Evolutionary conservation across 2,329 filamentous ascomycete species (phyloP).

Genomic region (Aspergillus alliaceus): DNA sequence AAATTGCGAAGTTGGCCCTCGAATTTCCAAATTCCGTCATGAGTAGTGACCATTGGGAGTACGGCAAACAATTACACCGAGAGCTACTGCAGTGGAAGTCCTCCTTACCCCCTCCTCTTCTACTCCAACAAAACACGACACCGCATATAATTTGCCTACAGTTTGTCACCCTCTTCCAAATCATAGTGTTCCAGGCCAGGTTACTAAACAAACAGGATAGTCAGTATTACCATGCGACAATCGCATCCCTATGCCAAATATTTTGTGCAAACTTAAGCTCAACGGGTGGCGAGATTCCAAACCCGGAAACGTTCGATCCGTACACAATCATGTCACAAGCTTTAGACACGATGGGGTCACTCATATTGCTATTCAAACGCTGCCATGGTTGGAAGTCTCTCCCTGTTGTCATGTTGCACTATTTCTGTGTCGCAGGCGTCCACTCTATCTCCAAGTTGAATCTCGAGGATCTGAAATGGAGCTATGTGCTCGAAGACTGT

Average conservation of each 20-base stretch:
- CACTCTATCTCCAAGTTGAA: conserved; percentile 18
- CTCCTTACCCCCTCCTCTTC: conserved; percentile 10
- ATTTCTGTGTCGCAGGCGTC: conserved; percentile 23
- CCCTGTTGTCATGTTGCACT: conserved; percentile 26
- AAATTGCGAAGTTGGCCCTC: conserved; percentile 13
- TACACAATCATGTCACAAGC: conserved; percentile 10
- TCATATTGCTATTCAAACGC: conserved; percentile 21
- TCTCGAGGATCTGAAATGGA: conserved; percentile 18
- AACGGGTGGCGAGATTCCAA: background rate
- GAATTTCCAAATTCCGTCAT: conserved; percentile 9
- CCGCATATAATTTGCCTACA: conserved; percentile 21
- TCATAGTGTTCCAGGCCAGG: too few relatives aligned
- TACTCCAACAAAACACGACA: conserved; percentile 15
- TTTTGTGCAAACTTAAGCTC: conserved; percentile 10
- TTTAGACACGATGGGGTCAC: conserved; percentile 19
- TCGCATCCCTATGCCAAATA: conserved; percentile 16
- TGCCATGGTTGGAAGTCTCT: conserved; percentile 24
- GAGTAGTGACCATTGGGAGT: conserved; percentile 10
- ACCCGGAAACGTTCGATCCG: conserved; percentile 8
- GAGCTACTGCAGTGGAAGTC: conserved; percentile 12
- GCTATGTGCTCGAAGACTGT: conserved; percentile 20
- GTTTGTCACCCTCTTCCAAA: conserved; percentile 3
- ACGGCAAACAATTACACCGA: conserved; percentile 11
- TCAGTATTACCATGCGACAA: conserved; percentile 20
- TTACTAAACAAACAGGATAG: conserved; percentile 9